Conservation (phyloP, 1,139 yeast species). For the Keqinozyma sinolaborantium region DNA sequence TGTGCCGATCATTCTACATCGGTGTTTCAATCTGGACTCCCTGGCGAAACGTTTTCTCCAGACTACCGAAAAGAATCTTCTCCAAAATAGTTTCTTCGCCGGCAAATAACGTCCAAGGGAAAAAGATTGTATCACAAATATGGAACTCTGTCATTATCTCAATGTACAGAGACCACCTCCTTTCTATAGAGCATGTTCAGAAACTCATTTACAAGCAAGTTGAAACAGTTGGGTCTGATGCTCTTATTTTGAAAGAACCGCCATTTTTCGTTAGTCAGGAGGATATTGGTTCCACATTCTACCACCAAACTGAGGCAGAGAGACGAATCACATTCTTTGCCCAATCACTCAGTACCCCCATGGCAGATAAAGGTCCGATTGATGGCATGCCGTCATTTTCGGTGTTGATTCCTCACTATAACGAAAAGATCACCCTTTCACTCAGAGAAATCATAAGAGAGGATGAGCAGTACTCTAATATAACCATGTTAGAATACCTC, state of each 20-base stretch:
- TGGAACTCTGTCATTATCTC: constrained; percentile 55
- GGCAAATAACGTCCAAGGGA: constrained; percentile 27
- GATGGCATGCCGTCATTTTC: constrained; percentile 48
- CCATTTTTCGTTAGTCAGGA: constrained; percentile 49
- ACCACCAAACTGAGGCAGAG: constrained; percentile 43
- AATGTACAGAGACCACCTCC: constrained; percentile 54
- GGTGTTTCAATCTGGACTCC: constrained; percentile 59
- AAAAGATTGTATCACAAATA: constrained; percentile 39
- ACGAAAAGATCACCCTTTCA: constrained; percentile 46
- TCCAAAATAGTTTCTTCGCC: constrained; percentile 40
- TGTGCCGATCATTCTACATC: constrained; percentile 43
- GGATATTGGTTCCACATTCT: constrained; percentile 40
- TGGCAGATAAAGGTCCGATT: constrained; percentile 44
- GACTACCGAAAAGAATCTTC: constrained; percentile 48
- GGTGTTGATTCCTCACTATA: constrained; percentile 50
- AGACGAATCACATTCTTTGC: constrained; percentile 54
- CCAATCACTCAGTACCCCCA: constrained; percentile 50
- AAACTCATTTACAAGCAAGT: constrained; percentile 42
- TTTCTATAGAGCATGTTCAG: constrained; percentile 49
- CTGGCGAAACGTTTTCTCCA: constrained; percentile 51
- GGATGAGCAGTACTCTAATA: constrained; percentile 46
- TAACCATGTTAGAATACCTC: constrained; percentile 49
- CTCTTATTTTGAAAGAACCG: constrained; percentile 37
- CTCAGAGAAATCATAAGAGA: constrained; percentile 44
- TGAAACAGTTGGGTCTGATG: constrained; percentile 17